These are phyloP conservation scores for Coemansia pectinata DNA, from an alignment of 192 early-diverging fungal species.

Conservation along the genomic window DNA sequence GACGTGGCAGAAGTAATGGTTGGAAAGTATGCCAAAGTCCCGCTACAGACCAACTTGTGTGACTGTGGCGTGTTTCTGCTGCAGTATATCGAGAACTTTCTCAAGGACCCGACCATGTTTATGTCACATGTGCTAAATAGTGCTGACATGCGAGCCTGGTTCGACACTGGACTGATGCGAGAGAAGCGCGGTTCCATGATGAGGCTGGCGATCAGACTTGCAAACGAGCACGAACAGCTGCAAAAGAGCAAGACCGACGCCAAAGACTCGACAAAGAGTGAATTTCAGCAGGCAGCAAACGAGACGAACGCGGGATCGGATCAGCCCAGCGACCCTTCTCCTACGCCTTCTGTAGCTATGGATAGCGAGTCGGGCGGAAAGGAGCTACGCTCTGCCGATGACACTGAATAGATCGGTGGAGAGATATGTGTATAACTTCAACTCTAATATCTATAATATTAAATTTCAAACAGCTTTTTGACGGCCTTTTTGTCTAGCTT, in stretches of 20 bases:
- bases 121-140: slow-evolving; percentile 24
- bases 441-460: not conserved
- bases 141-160: slow-evolving; percentile 38
- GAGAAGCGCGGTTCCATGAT: slow-evolving; percentile 41
- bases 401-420: not conserved
- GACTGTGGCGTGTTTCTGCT: slow-evolving; percentile 91
- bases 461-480: slow-evolving; percentile 50
- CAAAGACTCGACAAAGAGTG: not conserved
- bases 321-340: not conserved
- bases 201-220: slow-evolving; percentile 22
- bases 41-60: slow-evolving; percentile 74
- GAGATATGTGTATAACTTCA: not conserved
- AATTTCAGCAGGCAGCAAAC: not conserved
- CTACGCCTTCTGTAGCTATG: not conserved
- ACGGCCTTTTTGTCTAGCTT: slow-evolving; percentile 87
- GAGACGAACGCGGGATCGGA: not conserved
- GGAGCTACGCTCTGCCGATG: not conserved
- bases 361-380: not conserved
- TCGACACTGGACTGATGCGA: slow-evolving; percentile 24
- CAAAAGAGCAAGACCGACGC: not conserved
- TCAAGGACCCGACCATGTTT: slow-evolving; percentile 52
- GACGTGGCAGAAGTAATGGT: slow-evolving; percentile 25
- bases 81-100: slow-evolving; percentile 74
- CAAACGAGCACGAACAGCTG: slow-evolving; percentile 11
- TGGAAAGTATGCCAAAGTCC: slow-evolving; percentile 68